Base-by-base conservation (phyloP, 306 rosid genomes). In the Inga oerstediana region DNA sequence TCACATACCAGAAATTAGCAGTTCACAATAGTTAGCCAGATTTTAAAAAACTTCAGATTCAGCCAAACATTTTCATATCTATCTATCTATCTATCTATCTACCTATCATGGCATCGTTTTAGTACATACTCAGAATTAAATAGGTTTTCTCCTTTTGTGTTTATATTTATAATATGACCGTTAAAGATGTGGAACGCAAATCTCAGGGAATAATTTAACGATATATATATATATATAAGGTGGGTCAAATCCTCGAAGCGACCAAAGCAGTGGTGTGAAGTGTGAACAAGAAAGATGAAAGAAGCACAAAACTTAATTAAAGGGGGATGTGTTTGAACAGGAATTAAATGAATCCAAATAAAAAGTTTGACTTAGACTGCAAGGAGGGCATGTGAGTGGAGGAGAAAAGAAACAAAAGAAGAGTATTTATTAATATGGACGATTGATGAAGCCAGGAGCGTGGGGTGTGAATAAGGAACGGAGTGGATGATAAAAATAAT, bases 361-460 rank as follows among this genome's bases (percentile, higher is more conserved):
- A 14, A 6, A 13, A 4, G 15, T 39, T 45, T 72, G 37, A 64
- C 22, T 66, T 20, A 1, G 65, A 64, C 11, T 11, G 80, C 16
- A 30, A 12, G 14, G 68, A 82, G 85, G 85, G 27, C 27, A 19
- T 13, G 78, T n/a, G 67, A 75, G 15, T 27, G 10, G 68, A n/a
- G 79, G 41, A 35, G 67, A 13, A 35, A 75, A 45, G 45, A 34
- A n/a, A 74, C 74, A 48, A 19, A 0, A 24, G 27, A 24, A 24
- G 27, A 24, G 27, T 24, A 24, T 24, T 39, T 45, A 24, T 3
- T 5, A 24, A 27, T 2, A 58, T 35, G 49, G 20, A 48, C 77
- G 22, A 79, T 46, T 46, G 83, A 67, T 22, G 59, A 52, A 52
- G 22, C 22, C 8, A 52, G 78, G 45, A 48, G 80, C 61, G 76